Evolutionary conservation across 2,329 filamentous ascomycete genomes (phyloP).

Genomic region (Phaeosphaeria sp.): DNA sequence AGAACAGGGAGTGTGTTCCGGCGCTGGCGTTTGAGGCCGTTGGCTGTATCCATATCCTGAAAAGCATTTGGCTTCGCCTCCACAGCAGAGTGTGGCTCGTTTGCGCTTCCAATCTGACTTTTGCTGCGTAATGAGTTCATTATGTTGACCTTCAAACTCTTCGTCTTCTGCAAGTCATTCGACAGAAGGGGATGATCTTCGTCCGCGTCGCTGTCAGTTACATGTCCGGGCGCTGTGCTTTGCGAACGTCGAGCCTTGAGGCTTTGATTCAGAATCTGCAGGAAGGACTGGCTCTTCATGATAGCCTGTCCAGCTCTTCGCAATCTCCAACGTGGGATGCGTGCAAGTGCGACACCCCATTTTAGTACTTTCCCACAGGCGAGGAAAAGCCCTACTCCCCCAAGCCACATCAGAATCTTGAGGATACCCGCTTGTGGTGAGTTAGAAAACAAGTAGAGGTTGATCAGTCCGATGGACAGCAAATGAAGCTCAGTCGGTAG

Average conservation of each 20-base stretch:
- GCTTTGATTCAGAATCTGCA: slow-evolving; percentile 49
- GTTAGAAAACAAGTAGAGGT: slow-evolving; percentile 75
- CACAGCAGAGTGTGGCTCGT: slow-evolving; percentile 38
- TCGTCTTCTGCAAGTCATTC: slow-evolving; percentile 30
- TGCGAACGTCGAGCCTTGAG: slow-evolving; percentile 33
- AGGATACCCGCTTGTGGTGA: slow-evolving; percentile 62
- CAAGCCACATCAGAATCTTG: slow-evolving; percentile 54
- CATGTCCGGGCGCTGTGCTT: slow-evolving; percentile 20
- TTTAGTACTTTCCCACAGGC: slow-evolving; percentile 75
- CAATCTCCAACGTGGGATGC: slow-evolving; percentile 92
- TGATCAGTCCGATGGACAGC: slow-evolving; percentile 81
- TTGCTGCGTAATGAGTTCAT: slow-evolving; percentile 25
- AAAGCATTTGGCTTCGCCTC: slow-evolving; percentile 32
- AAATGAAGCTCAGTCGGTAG: slow-evolving; percentile 87
- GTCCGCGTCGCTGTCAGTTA: slow-evolving; percentile 55
- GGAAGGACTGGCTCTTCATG: slow-evolving; percentile 51
- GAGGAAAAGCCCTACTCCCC: slow-evolving; percentile 78
- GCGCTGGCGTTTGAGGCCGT: slow-evolving; percentile 24
- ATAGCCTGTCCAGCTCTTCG: slow-evolving; percentile 60
- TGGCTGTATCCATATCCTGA: slow-evolving; percentile 7
- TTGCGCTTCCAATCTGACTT: slow-evolving; percentile 13
- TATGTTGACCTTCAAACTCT: slow-evolving; percentile 38
- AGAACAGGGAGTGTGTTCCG: slow-evolving; percentile 45
- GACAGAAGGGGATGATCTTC: slow-evolving; percentile 45
- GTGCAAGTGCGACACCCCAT: slow-evolving; percentile 84